Percentiles rank a stretch among this genome's conserved stretches.
phyloP scores from a whole-genome alignment of 345 rosid species.

The Ricinus communis region DNA sequence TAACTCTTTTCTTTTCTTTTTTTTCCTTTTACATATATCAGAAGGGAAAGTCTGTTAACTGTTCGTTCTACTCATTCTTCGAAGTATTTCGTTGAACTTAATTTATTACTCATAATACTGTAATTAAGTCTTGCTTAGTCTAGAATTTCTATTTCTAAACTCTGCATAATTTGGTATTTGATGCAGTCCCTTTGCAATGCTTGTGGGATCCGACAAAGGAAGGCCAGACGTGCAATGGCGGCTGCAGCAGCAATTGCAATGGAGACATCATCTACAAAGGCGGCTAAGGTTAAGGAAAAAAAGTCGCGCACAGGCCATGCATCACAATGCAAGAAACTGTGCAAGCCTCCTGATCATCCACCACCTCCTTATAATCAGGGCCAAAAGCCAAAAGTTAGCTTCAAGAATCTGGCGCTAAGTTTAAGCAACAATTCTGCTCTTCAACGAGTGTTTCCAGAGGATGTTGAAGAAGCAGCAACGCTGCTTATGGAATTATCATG shows the following conservation, averaged over 20 bases:
- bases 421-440: slow-evolving; percentile 40
- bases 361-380: neutral
- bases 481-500: slow-evolving; percentile 58
- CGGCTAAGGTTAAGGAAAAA: slow-evolving; percentile 47
- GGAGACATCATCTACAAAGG: slow-evolving; percentile 11
- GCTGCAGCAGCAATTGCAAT: slow-evolving; percentile 29
- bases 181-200: slow-evolving; percentile 91
- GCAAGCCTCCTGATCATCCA: slow-evolving; percentile 20
- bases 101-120: neutral
- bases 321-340: slow-evolving; percentile 34
- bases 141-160: too few species aligned
- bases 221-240: slow-evolving; percentile 74
- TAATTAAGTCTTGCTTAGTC: too few species aligned
- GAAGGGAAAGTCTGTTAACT: too few species aligned
- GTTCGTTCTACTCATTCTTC: too few species aligned
- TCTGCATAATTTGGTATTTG: too few species aligned
- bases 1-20: too few species aligned
- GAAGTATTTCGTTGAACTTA: too few species aligned
- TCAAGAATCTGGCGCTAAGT: slow-evolving; percentile 35
- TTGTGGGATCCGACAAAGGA: slow-evolving; percentile 87
- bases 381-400: slow-evolving; percentile 31
- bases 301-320: slow-evolving; percentile 33
- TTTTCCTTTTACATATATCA: too few species aligned
- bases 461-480: slow-evolving; percentile 61
- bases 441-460: slow-evolving; percentile 43